Conservation (phyloP, 2,329 filamentous ascomycete species). For the Tolypocladium guangdongense region DNA sequence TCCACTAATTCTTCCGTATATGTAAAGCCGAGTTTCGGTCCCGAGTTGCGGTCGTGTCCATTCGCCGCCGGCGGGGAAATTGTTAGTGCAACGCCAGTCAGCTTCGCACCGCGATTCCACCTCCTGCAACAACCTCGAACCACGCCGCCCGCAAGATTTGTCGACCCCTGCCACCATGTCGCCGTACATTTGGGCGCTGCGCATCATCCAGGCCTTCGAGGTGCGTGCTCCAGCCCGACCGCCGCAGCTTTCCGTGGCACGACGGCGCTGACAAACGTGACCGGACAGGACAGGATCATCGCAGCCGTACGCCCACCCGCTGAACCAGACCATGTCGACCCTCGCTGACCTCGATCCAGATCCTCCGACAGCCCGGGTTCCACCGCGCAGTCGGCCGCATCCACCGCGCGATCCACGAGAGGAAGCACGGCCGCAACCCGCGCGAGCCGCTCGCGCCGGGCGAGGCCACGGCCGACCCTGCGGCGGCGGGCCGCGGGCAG, state of each 20-base stretch:
- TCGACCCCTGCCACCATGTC: constrained; percentile 14
- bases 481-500: constrained; percentile 9
- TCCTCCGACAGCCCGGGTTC: constrained; percentile 39
- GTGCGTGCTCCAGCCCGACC: constrained; percentile 4
- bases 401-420: constrained; percentile 37
- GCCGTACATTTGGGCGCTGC: constrained; percentile 21
- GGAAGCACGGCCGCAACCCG: constrained; percentile 36
- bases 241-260: not conserved
- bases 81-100: not conserved
- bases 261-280: constrained; percentile 5
- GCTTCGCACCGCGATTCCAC: not conserved
- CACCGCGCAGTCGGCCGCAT: constrained; percentile 42
- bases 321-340: not conserved
- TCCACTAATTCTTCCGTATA: too few relatives aligned
- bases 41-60: not conserved
- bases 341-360: constrained; percentile 16
- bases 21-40: not conserved
- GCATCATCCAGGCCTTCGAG: constrained; percentile 23
- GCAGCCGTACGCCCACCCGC: constrained; percentile 13
- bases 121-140: not conserved
- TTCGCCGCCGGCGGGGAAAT: not conserved
- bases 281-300: constrained; percentile 21
- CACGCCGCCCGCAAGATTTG: not conserved
- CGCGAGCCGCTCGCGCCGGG: constrained; percentile 39
- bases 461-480: constrained; percentile 34